These are phyloP conservation scores for Yamadazyma jaroonii DNA, from an alignment of 1,139 yeast species.

Conservation along the genomic window DNA sequence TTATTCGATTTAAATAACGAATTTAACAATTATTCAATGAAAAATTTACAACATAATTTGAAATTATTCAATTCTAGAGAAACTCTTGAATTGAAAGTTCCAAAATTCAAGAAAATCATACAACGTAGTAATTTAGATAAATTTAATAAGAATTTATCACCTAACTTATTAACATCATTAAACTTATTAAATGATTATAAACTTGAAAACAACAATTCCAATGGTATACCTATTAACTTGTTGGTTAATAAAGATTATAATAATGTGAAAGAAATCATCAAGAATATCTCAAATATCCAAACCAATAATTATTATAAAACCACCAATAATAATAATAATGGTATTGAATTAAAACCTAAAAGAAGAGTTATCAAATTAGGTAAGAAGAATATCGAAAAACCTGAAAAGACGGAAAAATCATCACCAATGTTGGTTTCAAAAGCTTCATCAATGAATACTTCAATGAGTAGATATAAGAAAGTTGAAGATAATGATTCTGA, in stretches of 20 bases:
- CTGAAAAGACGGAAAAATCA: constrained; percentile 2
- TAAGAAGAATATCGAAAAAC: constrained; percentile 9
- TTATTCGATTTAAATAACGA: constrained; percentile 19
- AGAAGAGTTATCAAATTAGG: constrained; percentile 47
- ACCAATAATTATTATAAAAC: constrained; percentile 37
- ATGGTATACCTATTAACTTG: constrained; percentile 40
- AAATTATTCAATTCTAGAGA: constrained; percentile 76
- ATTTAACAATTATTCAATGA: constrained; percentile 50
- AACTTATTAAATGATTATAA: constrained; percentile 17
- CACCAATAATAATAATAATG: constrained; percentile 22
- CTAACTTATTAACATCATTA: constrained; percentile 39
- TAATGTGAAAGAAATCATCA: constrained; percentile 36
- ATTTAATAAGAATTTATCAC: constrained; percentile 33
- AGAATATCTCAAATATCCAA: constrained; percentile 49
- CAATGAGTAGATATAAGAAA: not conserved
- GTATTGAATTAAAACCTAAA: constrained; percentile 34
- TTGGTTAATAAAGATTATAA: constrained; percentile 26
- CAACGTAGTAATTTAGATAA: constrained; percentile 51
- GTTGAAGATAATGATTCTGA: constrained; percentile 7
- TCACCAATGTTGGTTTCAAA: constrained; percentile 6
- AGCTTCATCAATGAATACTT: constrained; percentile 6
- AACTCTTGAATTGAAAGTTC: constrained; percentile 67
- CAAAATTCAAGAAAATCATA: constrained; percentile 54
- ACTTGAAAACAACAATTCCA: constrained; percentile 11
- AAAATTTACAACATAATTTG: constrained; percentile 64